Evolutionary conservation across 2,329 filamentous ascomycete genomes (phyloP).

Genomic region (Cladosporium sp.): DNA sequence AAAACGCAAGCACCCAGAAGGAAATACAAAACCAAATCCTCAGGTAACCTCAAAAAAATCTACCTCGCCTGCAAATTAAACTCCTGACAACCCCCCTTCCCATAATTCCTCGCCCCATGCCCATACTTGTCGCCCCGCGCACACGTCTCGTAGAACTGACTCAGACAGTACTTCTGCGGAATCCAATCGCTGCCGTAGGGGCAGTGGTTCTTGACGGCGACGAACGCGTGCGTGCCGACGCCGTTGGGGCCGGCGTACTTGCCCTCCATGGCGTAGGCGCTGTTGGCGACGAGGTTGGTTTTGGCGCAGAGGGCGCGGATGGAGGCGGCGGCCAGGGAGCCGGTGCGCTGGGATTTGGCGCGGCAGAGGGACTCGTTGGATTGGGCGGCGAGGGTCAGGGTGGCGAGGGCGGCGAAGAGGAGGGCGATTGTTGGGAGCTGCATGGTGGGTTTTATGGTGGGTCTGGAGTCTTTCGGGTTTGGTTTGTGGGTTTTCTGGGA

Average conservation of each 20-base stretch:
- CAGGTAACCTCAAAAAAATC: neutral
- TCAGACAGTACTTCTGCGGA: conserved; percentile 7
- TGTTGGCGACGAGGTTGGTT: conserved; percentile 4
- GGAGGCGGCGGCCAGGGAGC: conserved; percentile 7
- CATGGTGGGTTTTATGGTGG: neutral
- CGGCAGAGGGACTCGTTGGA: conserved; percentile 14
- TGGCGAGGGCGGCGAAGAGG: neutral
- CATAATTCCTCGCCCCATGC: conserved; percentile 13
- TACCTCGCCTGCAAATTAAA: conserved; percentile 15
- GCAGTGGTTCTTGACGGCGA: conserved; percentile 4
- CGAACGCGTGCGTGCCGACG: conserved; percentile 13
- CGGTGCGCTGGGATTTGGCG: conserved; percentile 11
- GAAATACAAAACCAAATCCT: neutral
- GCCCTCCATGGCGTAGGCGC: neutral
- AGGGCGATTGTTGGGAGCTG: conserved; percentile 5
- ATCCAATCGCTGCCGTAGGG: conserved; percentile 5
- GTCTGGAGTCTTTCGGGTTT: neutral
- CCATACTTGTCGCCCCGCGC: neutral
- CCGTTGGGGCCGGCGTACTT: conserved; percentile 4
- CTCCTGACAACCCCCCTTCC: neutral
- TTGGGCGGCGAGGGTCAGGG: conserved; percentile 8
- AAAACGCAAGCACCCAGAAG: neutral
- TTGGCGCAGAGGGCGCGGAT: conserved; percentile 1
- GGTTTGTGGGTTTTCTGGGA: neutral
- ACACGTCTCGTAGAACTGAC: conserved; percentile 7